These are phyloP conservation scores for Mitosporidium daphniae DNA, from an alignment of 371 early-diverging fungal genomes.

Conservation along the genomic window DNA sequence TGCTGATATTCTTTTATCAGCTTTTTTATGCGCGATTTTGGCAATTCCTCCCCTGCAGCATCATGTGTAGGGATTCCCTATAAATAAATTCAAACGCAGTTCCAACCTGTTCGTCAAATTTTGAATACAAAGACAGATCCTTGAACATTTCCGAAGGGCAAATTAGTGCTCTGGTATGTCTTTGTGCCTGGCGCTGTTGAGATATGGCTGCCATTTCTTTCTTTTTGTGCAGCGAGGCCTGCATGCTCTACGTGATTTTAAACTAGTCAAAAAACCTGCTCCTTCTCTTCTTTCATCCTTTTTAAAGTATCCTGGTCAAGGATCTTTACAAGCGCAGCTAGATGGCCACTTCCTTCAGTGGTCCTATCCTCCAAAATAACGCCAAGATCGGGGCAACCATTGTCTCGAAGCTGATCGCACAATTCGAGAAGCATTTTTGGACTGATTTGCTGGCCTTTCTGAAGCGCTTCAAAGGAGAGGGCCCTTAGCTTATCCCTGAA, in stretches of 20 bases:
- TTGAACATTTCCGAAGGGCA: conserved; percentile 38
- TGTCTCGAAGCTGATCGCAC: conserved; percentile 50
- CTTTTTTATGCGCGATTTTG: conserved; percentile 45
- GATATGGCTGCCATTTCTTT: conserved; percentile 17
- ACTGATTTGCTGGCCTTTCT: too few relatives aligned
- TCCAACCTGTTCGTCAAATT: conserved; percentile 23
- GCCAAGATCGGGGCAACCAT: conserved; percentile 36
- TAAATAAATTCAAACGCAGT: background rate
- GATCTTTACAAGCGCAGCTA: conserved; percentile 41
- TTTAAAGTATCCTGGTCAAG: conserved; percentile 26
- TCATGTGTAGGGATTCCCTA: conserved; percentile 49
- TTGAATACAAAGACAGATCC: conserved; percentile 17
- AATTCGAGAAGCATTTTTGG: conserved; percentile 22
- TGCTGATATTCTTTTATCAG: conserved; percentile 36
- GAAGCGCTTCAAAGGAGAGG: background rate
- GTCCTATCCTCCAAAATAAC: conserved; percentile 58
- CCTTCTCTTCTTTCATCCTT: conserved; percentile 18
- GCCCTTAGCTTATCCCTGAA: background rate
- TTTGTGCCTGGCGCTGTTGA: conserved; percentile 10
- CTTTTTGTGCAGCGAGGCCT: conserved; percentile 12
- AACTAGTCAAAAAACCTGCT: conserved; percentile 2
- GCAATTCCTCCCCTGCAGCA: conserved; percentile 27
- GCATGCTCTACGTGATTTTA: conserved; percentile 12
- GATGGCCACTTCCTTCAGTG: conserved; percentile 13
- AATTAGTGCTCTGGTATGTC: conserved; percentile 18